A percentile compares a stretch with the other conserved stretches of the same genome.
Evolutionary conservation across 768 basidiomycete species (phyloP).

Genomic region (Agrocybe praecox): DNA sequence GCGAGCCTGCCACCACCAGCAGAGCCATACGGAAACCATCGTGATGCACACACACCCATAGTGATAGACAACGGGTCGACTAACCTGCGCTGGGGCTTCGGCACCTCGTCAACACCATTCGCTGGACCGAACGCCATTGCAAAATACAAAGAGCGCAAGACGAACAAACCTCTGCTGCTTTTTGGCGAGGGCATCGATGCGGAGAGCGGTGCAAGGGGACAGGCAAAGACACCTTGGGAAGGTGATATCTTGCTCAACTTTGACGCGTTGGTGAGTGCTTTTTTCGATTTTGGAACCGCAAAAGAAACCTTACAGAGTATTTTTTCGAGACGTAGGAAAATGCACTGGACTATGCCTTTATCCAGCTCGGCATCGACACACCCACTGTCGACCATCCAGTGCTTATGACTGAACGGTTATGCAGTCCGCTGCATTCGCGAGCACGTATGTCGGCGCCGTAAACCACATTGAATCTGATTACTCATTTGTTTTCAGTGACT

Average conservation of each 20-base stretch:
- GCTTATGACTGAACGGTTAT: slow-evolving; percentile 90
- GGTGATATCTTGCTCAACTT: slow-evolving; percentile 91
- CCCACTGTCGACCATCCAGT: slow-evolving; percentile 82
- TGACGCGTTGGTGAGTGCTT: slow-evolving; percentile 80
- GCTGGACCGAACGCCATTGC: slow-evolving; percentile 73
- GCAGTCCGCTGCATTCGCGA: slow-evolving; percentile 87
- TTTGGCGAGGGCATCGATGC: slow-evolving; percentile 89
- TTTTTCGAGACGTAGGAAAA: slow-evolving; percentile 72
- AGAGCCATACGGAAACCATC: slow-evolving; percentile 54
- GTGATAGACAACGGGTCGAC: slow-evolving; percentile 92
- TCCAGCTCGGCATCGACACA: slow-evolving; percentile 82
- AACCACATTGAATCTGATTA: not conserved
- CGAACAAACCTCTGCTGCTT: slow-evolving; percentile 78
- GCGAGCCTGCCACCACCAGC: slow-evolving; percentile 24
- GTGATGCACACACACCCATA: slow-evolving; percentile 59
- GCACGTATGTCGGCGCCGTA: slow-evolving; percentile 55
- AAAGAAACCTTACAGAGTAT: slow-evolving; percentile 12
- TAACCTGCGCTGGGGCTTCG: slow-evolving; percentile 82
- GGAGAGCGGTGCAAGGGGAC: slow-evolving; percentile 81
- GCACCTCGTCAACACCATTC: slow-evolving; percentile 47
- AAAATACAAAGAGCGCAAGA: slow-evolving; percentile 89
- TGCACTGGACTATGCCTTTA: slow-evolving; percentile 89
- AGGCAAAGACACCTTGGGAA: slow-evolving; percentile 87
- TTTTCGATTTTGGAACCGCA: not conserved
- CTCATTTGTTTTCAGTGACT: slow-evolving; percentile 58